Evolutionary conservation across 371 early-diverging fungal genomes (phyloP).

Genomic region (Funneliformis caledonium): DNA sequence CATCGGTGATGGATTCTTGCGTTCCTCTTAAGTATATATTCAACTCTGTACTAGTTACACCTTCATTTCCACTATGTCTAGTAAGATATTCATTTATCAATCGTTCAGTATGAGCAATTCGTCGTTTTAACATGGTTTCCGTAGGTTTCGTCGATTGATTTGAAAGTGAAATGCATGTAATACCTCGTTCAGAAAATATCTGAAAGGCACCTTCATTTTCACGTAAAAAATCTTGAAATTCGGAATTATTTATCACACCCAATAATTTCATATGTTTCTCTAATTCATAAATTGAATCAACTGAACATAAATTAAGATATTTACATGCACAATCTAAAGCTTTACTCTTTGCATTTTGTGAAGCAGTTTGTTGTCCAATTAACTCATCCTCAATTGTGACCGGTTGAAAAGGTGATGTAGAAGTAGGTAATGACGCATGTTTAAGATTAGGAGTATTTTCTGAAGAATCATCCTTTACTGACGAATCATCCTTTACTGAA

Average conservation of each 20-base stretch:
- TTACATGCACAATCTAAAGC: background rate
- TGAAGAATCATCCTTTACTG: background rate
- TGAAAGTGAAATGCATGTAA: slow-evolving; percentile 6
- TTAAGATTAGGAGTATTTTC: background rate
- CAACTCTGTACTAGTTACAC: background rate
- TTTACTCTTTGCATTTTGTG: background rate
- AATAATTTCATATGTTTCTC: slow-evolving; percentile 19
- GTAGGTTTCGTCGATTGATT: background rate
- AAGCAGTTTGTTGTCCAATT: background rate
- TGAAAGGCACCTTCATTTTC: background rate
- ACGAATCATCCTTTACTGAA: background rate
- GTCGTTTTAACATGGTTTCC: slow-evolving; percentile 1
- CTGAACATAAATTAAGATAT: slow-evolving; percentile 1
- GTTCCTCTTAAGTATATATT: background rate
- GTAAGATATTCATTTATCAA: background rate
- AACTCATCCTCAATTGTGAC: background rate
- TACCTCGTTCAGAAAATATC: background rate
- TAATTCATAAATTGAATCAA: slow-evolving; percentile 15
- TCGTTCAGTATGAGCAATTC: slow-evolving; percentile 12
- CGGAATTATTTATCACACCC: background rate
- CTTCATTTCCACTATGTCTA: background rate
- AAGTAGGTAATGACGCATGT: background rate
- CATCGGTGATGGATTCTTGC: background rate
- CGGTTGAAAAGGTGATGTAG: background rate
- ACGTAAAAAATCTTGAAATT: slow-evolving; percentile 8